phyloP scores from a whole-genome alignment of 805 yeast genomes.

The Candida tibetensis region DNA sequence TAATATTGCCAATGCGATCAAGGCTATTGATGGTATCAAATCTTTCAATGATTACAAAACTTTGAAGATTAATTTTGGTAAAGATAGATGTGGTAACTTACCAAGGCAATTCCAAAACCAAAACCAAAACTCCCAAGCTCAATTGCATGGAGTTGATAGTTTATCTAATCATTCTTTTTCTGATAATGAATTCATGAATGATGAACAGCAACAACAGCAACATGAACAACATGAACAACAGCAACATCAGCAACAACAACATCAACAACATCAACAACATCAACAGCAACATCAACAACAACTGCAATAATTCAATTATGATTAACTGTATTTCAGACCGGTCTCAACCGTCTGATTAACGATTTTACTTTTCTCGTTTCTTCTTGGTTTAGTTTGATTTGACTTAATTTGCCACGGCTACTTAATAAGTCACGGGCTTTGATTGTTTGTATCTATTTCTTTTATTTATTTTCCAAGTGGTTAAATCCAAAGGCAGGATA shows the following conservation, averaged over 20 bases:
- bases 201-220: conserved; percentile 13
- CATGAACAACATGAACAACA: conserved; percentile 7
- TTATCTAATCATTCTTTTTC: conserved; percentile 19
- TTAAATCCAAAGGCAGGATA: not conserved
- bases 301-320: not conserved
- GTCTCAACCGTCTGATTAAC: not conserved
- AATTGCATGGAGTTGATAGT: conserved; percentile 13
- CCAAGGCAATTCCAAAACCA: conserved; percentile 68
- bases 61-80: conserved; percentile 59
- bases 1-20: conserved; percentile 84
- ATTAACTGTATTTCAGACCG: not conserved
- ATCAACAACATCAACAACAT: conserved; percentile 3
- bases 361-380: not conserved
- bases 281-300: conserved; percentile 5
- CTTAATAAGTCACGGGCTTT: not conserved
- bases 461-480: not conserved
- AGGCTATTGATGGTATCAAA: conserved; percentile 89
- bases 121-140: conserved; percentile 6
- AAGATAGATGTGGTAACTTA: conserved; percentile 81
- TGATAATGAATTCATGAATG: conserved; percentile 22
- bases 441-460: not conserved
- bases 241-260: conserved; percentile 4
- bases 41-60: conserved; percentile 60
- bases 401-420: not conserved
- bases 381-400: not conserved